Evolutionary conservation across 2,329 filamentous ascomycete species (phyloP), one percentile per base, ranked within the genome.

Genomic region (Epichloe brachyelytri): DNA sequence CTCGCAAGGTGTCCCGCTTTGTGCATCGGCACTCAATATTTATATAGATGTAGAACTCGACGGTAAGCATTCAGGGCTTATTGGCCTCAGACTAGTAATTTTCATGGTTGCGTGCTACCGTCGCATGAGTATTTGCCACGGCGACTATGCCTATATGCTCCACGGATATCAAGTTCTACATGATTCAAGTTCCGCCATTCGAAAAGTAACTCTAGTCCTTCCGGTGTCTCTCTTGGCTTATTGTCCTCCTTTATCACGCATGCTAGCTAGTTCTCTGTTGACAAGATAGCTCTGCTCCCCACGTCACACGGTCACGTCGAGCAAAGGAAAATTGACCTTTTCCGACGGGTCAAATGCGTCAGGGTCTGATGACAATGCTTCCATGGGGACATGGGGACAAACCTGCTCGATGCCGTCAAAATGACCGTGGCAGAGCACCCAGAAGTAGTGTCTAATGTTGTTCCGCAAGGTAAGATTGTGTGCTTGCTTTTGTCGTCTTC

Each of bases 81-180:
- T 30, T 30, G 30, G 8, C 26, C 26, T 30, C 26, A 30, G 8
- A 4, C 3, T 30, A 10, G 30, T 30, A 11, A 30, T 30, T 11
- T 30, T 10, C 8, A 30, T 30, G 30, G 10, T 30, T 11, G 30
- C 30, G 8, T 30, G 30, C 30, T 30, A 3, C 30, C 30, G 30
- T 30, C 30, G 30, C 30, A 11, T 10, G 30, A 10, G 19, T 44
- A 44, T 17, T 38, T 43, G 40, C 48, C 14, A 34, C 17, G 17
- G 47, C 47, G 15, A 37, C 22, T 37, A 48, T 43, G 47, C 47
- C 39, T 44, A 49, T 37, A 44, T 44, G 33, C 39, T 37, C 33
- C 40, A 37, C 22, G 33, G 30, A 49, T 49, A 33, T 49, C 40
- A 17, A 44, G 15, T 49, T 44, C 40, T 44, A 49, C 17, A 10